phyloP scores from a whole-genome alignment of 2,329 filamentous ascomycete species.

The Fusarium sp. region DNA sequence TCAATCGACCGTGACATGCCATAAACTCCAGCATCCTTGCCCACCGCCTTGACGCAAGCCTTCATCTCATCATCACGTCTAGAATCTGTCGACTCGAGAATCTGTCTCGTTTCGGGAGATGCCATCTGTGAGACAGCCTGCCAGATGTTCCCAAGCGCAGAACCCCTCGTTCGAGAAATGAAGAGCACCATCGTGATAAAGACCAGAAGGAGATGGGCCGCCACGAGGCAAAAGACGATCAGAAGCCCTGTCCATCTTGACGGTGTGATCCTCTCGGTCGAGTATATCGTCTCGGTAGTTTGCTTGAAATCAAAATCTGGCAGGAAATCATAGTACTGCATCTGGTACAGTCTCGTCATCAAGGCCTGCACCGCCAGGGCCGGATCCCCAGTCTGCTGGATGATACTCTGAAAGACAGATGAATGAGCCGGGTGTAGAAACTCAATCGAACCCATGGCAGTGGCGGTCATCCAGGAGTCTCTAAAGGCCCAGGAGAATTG shows the following conservation, averaged over 20 bases:
- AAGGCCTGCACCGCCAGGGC: not conserved
- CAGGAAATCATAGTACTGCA: not conserved
- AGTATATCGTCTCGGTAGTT: not conserved
- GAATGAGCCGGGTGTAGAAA: not conserved
- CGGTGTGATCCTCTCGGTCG: not conserved
- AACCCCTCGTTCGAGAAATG: not conserved
- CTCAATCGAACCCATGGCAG: not conserved
- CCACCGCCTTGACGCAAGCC: not conserved
- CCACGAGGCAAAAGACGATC: not conserved
- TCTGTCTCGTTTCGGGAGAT: constrained; percentile 19
- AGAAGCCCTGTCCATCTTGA: not conserved
- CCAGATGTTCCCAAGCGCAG: constrained; percentile 22
- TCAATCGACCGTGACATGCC: not conserved
- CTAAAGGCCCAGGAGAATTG: not conserved
- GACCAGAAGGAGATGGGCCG: not conserved
- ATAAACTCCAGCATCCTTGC: not conserved
- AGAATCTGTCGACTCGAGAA: not conserved
- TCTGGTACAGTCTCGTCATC: not conserved
- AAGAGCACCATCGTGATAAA: not conserved
- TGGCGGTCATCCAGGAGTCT: not conserved
- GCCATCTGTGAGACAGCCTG: constrained; percentile 22
- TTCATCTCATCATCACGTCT: constrained; percentile 10
- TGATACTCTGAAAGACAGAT: not conserved
- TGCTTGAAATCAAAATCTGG: not conserved
- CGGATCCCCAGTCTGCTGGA: not conserved